These are phyloP conservation scores for Articulospora tetracladia DNA, from an alignment of 495 filamentous ascomycete genomes.

Conservation along the genomic window DNA sequence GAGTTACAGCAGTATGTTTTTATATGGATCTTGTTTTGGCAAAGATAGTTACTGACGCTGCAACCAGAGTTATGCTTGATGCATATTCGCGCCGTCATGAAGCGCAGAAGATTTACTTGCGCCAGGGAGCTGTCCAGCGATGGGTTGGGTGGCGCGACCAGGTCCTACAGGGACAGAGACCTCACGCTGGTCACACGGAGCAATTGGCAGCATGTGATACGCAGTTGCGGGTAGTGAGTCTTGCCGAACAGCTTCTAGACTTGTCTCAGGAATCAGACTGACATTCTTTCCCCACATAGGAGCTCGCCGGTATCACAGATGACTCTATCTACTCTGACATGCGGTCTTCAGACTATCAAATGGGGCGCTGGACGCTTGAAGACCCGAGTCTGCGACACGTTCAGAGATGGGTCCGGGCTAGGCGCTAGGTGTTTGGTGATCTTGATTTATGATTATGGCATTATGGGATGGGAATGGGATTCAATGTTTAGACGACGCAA, in stretches of 20 bases:
- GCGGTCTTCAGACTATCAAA: slow-evolving; percentile 55
- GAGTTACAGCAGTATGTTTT: slow-evolving; percentile 67
- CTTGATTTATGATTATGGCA: not conserved
- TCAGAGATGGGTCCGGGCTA: slow-evolving; percentile 46
- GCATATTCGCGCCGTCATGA: slow-evolving; percentile 77
- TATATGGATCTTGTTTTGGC: not conserved
- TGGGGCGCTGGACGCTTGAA: slow-evolving; percentile 71
- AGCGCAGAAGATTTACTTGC: slow-evolving; percentile 80
- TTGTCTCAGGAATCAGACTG: not conserved
- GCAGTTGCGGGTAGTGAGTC: slow-evolving; percentile 58
- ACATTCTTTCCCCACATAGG: slow-evolving; percentile 37
- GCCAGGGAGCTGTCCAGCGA: slow-evolving; percentile 69
- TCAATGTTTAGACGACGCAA: not conserved
- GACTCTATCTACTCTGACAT: slow-evolving; percentile 63
- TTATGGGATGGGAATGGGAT: not conserved
- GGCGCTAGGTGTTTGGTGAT: slow-evolving; percentile 22
- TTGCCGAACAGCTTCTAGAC: slow-evolving; percentile 4
- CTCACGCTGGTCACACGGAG: slow-evolving; percentile 51
- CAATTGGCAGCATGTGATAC: slow-evolving; percentile 57
- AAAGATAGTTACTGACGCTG: not conserved
- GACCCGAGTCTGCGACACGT: slow-evolving; percentile 56
- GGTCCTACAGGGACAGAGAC: slow-evolving; percentile 60
- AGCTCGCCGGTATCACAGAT: slow-evolving; percentile 64
- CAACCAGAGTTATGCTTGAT: slow-evolving; percentile 68
- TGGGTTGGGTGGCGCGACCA: slow-evolving; percentile 73